Evolutionary conservation across 2,329 filamentous ascomycete genomes (phyloP), one percentile per base, ranked within the genome.

Genomic region (Cladobotryum protrusum): DNA sequence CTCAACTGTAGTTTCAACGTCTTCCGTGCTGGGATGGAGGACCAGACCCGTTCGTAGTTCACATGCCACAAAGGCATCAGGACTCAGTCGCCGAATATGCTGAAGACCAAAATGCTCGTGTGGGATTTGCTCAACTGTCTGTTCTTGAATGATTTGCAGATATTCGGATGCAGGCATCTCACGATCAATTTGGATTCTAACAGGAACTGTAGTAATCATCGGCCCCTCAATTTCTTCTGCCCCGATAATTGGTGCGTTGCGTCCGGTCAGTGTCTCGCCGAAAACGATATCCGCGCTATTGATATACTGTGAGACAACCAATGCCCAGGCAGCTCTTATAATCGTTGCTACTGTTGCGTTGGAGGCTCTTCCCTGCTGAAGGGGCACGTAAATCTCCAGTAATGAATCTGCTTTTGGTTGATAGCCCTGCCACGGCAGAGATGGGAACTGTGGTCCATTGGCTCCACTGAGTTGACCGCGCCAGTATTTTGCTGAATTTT

Each of bases 41-140:
- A 81, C 75, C 2, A 83, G 61, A 7, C 78, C 72, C 0, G 76
- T 80, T 6, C 74, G 72, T 42, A 81, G 70, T 54, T 81, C 74
- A 57, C 78, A 82, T 2, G 79, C 79, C 52, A 78, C 69, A 9
- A 75, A 68, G 4, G 76, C 74, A 50, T 81, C 78, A 1, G 72
- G 66, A 57, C 76, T 79, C 12, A 83, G 63, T 18, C 73, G 71
- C 9, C 80, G 77, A 52, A 84, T 83, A 54, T 81, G 61, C 49
- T 83, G 79, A 41, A 83, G 66, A 17, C 80, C 80, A 45, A 78
- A 72, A 29, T 88, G 82, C 61, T 87, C 80, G 59, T 85, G 77
- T 0, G 81, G 77, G 5, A 86, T 83, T 55, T 80, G 76, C 3
- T 72, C 66, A 0, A 81, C 71, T 0, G 75, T 78, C 48, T 77